These are phyloP conservation scores for Entophlyctis helioformis DNA, from an alignment of 192 early-diverging fungal species.

Conservation along the genomic window DNA sequence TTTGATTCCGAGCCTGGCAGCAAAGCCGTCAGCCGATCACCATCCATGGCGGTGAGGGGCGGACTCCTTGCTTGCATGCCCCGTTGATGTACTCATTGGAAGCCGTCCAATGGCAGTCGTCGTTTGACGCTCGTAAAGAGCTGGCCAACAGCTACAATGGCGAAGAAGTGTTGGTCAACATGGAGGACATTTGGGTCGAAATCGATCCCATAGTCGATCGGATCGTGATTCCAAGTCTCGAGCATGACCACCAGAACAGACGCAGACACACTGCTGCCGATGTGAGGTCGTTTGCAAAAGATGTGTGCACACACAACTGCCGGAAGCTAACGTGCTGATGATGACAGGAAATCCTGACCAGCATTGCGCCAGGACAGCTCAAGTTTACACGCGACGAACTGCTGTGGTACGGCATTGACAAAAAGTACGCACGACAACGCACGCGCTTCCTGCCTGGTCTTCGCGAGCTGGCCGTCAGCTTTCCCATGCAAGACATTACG, in stretches of 20 bases:
- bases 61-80: too few species aligned
- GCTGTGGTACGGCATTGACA: constrained; percentile 4
- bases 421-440: background rate
- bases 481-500: background rate
- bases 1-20: too few species aligned
- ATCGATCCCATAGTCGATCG: constrained; percentile 12
- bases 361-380: constrained; percentile 4
- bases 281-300: too few species aligned
- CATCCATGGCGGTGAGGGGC: too few species aligned
- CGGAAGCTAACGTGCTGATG: background rate
- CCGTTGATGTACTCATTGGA: too few species aligned
- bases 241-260: constrained; percentile 2
- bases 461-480: background rate
- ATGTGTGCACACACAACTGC: background rate
- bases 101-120: too few species aligned
- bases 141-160: background rate
- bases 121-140: too few species aligned
- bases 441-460: background rate
- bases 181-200: constrained; percentile 15
- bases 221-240: constrained; percentile 1
- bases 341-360: constrained; percentile 8
- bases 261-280: background rate
- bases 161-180: constrained; percentile 6
- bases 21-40: too few species aligned
- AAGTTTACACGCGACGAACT: constrained; percentile 10